phyloP scores from a whole-genome alignment of 108 stramenopile species.

The Mediolabrus comicus region DNA sequence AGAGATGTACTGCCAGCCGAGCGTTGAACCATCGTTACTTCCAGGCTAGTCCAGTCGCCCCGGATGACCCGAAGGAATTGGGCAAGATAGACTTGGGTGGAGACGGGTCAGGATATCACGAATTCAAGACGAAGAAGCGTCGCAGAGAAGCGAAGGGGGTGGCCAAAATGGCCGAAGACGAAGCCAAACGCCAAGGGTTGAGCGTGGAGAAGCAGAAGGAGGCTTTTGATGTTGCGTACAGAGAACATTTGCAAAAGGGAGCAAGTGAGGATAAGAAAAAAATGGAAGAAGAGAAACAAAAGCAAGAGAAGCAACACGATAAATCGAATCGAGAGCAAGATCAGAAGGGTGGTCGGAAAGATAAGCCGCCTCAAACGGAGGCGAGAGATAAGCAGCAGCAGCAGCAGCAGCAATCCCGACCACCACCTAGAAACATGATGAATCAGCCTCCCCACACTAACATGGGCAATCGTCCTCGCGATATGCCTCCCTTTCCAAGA shows the following conservation, averaged over 20 bases:
- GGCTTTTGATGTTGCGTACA: slow-evolving; percentile 66
- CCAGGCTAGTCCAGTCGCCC: slow-evolving; percentile 60
- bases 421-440: neutral
- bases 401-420: neutral
- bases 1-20: slow-evolving; percentile 60
- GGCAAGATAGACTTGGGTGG: slow-evolving; percentile 54
- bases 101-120: slow-evolving; percentile 73
- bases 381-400: slow-evolving; percentile 4
- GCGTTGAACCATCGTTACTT: slow-evolving; percentile 73
- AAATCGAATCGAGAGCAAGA: neutral
- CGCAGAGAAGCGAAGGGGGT: slow-evolving; percentile 76
- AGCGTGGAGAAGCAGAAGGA: slow-evolving; percentile 67
- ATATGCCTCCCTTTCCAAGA: too few species aligned
- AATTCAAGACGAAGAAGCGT: slow-evolving; percentile 87
- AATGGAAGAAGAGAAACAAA: slow-evolving; percentile 27
- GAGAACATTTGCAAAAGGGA: slow-evolving; percentile 70
- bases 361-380: neutral
- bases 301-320: slow-evolving; percentile 1
- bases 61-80: slow-evolving; percentile 64
- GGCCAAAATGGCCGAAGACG: slow-evolving; percentile 61
- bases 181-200: slow-evolving; percentile 52
- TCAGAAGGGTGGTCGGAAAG: neutral
- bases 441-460: neutral
- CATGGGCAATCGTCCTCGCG: neutral
- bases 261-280: slow-evolving; percentile 37